These are phyloP conservation scores for Chaetomiaceae sp. DNA, from an alignment of 2,329 filamentous ascomycete species.

Conservation along the genomic window DNA sequence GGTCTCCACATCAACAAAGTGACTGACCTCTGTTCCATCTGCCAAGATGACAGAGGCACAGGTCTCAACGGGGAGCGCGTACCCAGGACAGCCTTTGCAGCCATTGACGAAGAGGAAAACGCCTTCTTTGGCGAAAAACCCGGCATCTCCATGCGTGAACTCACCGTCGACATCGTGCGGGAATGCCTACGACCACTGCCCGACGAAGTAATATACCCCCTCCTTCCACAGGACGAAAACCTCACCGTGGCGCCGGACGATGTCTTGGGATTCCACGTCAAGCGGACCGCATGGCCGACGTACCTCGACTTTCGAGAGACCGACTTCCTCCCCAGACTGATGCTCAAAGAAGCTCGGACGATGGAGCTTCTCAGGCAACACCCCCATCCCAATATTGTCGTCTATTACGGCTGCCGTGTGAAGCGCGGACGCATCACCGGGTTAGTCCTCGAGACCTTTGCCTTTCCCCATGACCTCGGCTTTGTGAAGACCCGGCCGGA, in stretches of 20 bases:
- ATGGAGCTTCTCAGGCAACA: slow-evolving; percentile 21
- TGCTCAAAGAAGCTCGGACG: slow-evolving; percentile 16
- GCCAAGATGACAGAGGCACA: background rate
- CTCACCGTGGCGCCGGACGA: background rate
- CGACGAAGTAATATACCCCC: background rate
- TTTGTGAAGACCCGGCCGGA: background rate
- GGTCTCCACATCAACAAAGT: background rate
- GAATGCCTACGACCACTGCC: background rate
- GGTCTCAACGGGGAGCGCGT: background rate
- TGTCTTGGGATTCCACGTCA: background rate
- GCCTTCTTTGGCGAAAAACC: background rate
- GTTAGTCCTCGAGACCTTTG: slow-evolving; percentile 16
- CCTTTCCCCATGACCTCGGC: too few relatives aligned
- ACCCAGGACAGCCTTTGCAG: too few relatives aligned
- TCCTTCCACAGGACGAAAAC: background rate
- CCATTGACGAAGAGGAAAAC: background rate
- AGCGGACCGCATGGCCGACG: background rate
- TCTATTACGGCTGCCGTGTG: slow-evolving; percentile 23
- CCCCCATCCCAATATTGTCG: slow-evolving; percentile 23
- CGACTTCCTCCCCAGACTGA: background rate
- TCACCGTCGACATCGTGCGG: background rate
- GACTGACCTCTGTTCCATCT: background rate
- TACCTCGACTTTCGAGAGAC: background rate
- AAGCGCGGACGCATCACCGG: slow-evolving; percentile 20
- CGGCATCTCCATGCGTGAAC: background rate